Base-by-base conservation (phyloP, 805 yeast genomes). In the Myxozyma vanderwaltii region DNA sequence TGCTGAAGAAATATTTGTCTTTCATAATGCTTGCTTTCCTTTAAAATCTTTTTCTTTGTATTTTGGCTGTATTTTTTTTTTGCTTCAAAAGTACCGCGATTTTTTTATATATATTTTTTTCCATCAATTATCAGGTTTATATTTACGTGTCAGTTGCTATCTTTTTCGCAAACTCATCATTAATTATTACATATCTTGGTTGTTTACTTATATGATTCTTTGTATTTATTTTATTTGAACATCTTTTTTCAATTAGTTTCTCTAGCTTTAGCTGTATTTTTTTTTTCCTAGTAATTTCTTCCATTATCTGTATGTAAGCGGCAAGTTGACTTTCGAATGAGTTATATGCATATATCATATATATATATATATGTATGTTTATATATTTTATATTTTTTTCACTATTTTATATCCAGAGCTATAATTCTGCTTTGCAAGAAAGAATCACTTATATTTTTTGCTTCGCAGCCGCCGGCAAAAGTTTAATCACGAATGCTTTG, bases 161-260 rank as follows among this genome's bases (percentile, higher is more conserved):
- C 46, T 41, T 24, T 44, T 44, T 26, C 40, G 29, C 31, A 24
- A 12, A 46, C 24, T 44, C 38, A 10, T 38, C 24, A 19, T 33
- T 13, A 19, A 13, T 35, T 23, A 48, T 48, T 15, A 23, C 15
- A 23, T 48, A 3, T 13, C 8, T 48, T 23, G 27, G 41, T 23
- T 48, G 19, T 31, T 46, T 26, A 26, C 13, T 17, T 49, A 26
- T 55, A n/a, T 33, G 23, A 40, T 43, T 31, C 44, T 41, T 55
- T 43, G 45, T 41, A 41, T 43, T 29, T 41, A 17, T 31, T 41
- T 41, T 31, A 38, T 24, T 29, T 17, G 36, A 19, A 8, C 12
- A 27, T 21, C 17, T 35, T 26, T 23, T 10, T 23, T 8, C 13
- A 6, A 51, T 27, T 41, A 13, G 39, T 43, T 43, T 2, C 21